Evolutionary conservation across 192 early-diverging fungal genomes (phyloP).

Genomic region (Cladochytrium replicatum): DNA sequence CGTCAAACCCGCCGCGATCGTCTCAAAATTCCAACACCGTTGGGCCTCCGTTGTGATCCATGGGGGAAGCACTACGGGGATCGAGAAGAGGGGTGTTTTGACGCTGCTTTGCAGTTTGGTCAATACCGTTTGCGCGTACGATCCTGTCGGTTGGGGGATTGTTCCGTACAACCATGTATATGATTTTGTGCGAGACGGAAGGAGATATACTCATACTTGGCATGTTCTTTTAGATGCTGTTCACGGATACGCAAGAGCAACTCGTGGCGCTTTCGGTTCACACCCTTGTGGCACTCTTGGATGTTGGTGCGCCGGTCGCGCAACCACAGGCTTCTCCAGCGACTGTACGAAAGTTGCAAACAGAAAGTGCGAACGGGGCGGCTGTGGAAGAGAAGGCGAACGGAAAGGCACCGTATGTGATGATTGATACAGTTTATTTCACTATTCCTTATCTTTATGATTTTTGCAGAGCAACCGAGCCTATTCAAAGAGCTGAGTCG

Average conservation of each 20-base stretch:
- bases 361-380: no score
- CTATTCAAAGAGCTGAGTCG: no score
- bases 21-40: slow-evolving; percentile 39
- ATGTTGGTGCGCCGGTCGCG: slow-evolving; percentile 29
- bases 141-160: slow-evolving; percentile 75
- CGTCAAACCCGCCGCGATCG: slow-evolving; percentile 37
- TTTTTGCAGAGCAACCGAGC: no score
- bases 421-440: no score
- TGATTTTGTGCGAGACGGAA: no score
- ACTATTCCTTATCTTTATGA: no score
- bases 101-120: slow-evolving; percentile 76
- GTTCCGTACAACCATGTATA: slow-evolving; percentile 70
- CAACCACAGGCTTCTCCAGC: no score
- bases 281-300: slow-evolving; percentile 54
- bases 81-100: slow-evolving; percentile 61
- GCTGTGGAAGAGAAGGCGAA: no score
- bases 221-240: slow-evolving; percentile 36
- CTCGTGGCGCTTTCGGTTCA: slow-evolving; percentile 66
- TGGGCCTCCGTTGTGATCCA: slow-evolving; percentile 51
- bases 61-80: slow-evolving; percentile 29
- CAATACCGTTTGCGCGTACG: slow-evolving; percentile 74
- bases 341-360: no score
- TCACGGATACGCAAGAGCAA: slow-evolving; percentile 61
- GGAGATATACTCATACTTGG: no score
- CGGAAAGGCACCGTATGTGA: no score